These are phyloP conservation scores for Fusarium tuaranense DNA, from an alignment of 2,329 filamentous ascomycete species.

Conservation along the genomic window DNA sequence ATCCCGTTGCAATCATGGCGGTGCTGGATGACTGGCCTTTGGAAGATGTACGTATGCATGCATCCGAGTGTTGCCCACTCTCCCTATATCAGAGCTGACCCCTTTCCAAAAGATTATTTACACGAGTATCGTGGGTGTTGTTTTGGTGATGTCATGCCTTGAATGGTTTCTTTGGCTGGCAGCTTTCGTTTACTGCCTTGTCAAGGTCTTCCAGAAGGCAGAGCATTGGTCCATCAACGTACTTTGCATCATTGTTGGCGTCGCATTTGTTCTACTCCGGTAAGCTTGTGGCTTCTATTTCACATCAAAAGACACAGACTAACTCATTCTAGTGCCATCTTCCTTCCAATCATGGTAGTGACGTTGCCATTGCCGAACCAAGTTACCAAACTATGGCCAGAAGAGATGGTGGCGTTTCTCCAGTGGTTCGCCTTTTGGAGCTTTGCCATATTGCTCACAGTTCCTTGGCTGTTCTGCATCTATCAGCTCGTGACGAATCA, in stretches of 20 bases:
- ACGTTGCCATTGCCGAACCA: conserved; percentile 84
- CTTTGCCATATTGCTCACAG: conserved; percentile 84
- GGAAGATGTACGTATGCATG: conserved; percentile 51
- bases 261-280: conserved; percentile 81
- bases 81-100: neutral
- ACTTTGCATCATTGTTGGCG: conserved; percentile 79
- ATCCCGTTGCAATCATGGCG: conserved; percentile 52
- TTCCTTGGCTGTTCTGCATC: conserved; percentile 94
- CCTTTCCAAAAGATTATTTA: conserved; percentile 78
- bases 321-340: conserved; percentile 71
- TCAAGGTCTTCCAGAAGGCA: conserved; percentile 90
- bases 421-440: conserved; percentile 98
- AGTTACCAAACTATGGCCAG: conserved; percentile 79
- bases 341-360: conserved; percentile 93
- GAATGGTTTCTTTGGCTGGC: conserved; percentile 96
- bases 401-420: conserved; percentile 74
- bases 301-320: neutral
- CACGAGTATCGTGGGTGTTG: conserved; percentile 79
- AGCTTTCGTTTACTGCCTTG: conserved; percentile 92
- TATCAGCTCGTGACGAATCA: conserved; percentile 91
- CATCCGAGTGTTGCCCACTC: neutral
- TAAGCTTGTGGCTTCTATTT: conserved; percentile 53
- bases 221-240: conserved; percentile 87
- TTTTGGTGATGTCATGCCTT: conserved; percentile 86
- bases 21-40: conserved; percentile 63